Evolutionary conservation across 345 rosid genomes (phyloP).

Genomic region (Eucalyptus regnans): DNA sequence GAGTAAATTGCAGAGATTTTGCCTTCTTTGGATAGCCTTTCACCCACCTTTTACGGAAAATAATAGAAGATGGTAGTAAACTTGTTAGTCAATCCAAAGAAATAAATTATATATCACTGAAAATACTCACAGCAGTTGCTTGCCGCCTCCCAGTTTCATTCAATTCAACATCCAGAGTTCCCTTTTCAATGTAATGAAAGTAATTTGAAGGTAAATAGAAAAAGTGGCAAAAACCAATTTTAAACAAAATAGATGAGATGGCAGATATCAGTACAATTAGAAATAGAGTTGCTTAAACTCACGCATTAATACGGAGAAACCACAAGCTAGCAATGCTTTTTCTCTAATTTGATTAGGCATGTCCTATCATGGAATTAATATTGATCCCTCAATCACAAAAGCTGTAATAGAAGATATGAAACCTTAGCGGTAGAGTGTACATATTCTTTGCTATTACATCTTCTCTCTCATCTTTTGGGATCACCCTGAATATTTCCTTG

Average conservation of each 20-base stretch:
- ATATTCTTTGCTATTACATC: background rate
- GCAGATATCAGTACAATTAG: background rate
- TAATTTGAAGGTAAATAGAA: background rate
- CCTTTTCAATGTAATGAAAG: constrained; percentile 18
- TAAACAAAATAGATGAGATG: background rate
- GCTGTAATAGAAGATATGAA: background rate
- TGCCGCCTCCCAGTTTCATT: constrained; percentile 74
- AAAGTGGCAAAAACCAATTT: background rate
- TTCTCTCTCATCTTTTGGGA: background rate
- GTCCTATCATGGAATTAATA: background rate
- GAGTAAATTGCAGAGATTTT: constrained; percentile 7
- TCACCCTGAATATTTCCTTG: background rate
- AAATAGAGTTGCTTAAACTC: background rate
- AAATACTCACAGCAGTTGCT: constrained; percentile 45
- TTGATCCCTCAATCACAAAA: background rate
- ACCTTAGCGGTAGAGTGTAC: background rate
- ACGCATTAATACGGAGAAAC: background rate
- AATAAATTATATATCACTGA: background rate
- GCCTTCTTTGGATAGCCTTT: constrained; percentile 47
- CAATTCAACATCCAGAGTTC: constrained; percentile 74
- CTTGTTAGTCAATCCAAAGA: background rate
- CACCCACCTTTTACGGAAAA: constrained; percentile 40
- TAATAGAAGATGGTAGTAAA: background rate
- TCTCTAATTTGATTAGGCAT: background rate
- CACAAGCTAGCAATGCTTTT: background rate